phyloP scores from a whole-genome alignment of 768 basidiomycete genomes.

The Amanita molliuscula region DNA sequence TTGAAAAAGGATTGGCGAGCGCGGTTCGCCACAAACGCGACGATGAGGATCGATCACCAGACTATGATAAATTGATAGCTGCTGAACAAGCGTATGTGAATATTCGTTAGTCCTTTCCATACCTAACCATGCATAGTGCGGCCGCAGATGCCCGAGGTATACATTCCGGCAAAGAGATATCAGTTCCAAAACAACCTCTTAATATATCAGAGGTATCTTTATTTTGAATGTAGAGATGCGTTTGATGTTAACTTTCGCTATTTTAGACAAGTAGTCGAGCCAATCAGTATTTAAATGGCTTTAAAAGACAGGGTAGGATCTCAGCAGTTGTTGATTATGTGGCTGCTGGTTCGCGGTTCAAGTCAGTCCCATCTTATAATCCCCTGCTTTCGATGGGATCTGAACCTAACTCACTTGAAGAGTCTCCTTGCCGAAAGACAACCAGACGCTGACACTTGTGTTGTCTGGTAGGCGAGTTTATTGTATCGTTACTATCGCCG shows the following conservation, averaged over 20 bases:
- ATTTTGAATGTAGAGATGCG: not conserved
- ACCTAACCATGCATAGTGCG: conserved; percentile 39
- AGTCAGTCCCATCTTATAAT: conserved; percentile 32
- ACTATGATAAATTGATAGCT: conserved; percentile 92
- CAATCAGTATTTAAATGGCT: conserved; percentile 77
- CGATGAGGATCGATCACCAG: conserved; percentile 92
- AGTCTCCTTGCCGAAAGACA: conserved; percentile 81
- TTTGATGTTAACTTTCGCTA: conserved; percentile 3
- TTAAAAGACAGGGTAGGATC: conserved; percentile 82
- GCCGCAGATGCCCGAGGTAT: conserved; percentile 70
- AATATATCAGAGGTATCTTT: conserved; percentile 80
- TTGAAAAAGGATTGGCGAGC: conserved; percentile 87
- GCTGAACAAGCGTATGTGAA: conserved; percentile 79
- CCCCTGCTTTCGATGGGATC: not conserved
- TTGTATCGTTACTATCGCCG: not conserved
- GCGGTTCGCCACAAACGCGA: conserved; percentile 89
- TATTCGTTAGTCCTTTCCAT: not conserved
- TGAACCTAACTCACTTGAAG: conserved; percentile 24
- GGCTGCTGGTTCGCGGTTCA: conserved; percentile 91
- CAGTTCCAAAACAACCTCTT: conserved; percentile 68
- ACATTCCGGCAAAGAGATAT: conserved; percentile 86
- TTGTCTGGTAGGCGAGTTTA: conserved; percentile 50
- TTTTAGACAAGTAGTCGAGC: conserved; percentile 60
- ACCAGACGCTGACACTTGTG: conserved; percentile 88
- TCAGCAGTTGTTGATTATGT: conserved; percentile 89